phyloP scores from a whole-genome alignment of 495 filamentous ascomycete species.

The Podospora pseudocomata region DNA sequence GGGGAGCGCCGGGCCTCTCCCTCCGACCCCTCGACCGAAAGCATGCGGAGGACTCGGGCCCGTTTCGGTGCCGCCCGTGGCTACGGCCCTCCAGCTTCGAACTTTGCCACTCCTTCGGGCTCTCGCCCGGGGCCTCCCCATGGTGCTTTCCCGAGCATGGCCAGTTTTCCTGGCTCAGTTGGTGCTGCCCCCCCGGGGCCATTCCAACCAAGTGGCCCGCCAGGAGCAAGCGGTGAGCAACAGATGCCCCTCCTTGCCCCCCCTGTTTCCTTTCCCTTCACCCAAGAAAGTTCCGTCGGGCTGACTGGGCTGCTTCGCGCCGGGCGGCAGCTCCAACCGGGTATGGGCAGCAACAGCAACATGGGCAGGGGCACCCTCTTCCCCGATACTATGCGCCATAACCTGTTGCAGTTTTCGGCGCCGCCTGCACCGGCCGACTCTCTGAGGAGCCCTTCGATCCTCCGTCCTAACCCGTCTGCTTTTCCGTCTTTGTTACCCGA shows the following conservation, averaged over 20 bases:
- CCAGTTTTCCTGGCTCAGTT: not conserved
- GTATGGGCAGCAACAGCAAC: not conserved
- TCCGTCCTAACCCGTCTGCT: not conserved
- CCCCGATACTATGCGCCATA: not conserved
- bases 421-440: not conserved
- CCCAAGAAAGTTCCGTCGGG: not conserved
- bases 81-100: not conserved
- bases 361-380: not conserved
- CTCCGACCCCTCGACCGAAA: conserved; percentile 32
- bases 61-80: conserved; percentile 32
- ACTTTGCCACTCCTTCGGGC: not conserved
- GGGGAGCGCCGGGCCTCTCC: conserved; percentile 40
- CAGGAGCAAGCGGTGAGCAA: not conserved
- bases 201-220: not conserved
- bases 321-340: not conserved
- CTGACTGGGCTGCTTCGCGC: conserved; percentile 1
- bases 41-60: conserved; percentile 37
- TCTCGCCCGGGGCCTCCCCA: not conserved
- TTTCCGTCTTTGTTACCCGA: not conserved
- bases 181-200: too few species aligned
- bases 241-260: not conserved
- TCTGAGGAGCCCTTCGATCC: not conserved
- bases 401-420: not conserved
- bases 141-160: not conserved
- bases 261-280: not conserved